Evolutionary conservation across 192 early-diverging fungal genomes (phyloP).

Genomic region (Fimicolochytrium jonesii): DNA sequence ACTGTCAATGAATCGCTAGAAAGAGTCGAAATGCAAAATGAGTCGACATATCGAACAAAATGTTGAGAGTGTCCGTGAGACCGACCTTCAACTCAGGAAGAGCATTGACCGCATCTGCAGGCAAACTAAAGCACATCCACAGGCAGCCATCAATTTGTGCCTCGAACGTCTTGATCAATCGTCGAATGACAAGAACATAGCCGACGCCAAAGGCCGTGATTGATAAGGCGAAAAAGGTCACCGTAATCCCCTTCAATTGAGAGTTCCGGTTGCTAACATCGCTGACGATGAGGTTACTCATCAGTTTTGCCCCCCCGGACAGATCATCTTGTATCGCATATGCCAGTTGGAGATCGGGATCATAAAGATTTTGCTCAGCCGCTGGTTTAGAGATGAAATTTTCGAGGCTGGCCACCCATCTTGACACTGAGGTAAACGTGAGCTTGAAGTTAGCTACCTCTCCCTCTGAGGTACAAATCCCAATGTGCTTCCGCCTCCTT

Average conservation of each 20-base stretch:
- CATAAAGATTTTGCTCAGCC: neutral
- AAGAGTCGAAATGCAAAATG: neutral
- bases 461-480: no score
- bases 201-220: neutral
- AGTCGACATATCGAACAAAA: neutral
- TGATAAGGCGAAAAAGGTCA: neutral
- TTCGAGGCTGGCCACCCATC: neutral
- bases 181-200: neutral
- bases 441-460: no score
- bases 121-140: constrained; percentile 8
- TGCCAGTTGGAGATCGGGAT: neutral
- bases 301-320: neutral
- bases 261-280: neutral
- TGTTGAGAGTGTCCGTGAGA: neutral
- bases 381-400: neutral
- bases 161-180: neutral
- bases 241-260: neutral
- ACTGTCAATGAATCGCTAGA: constrained; percentile 3
- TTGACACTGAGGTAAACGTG: neutral
- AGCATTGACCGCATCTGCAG: neutral
- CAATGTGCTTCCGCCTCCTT: no score
- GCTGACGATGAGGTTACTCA: neutral
- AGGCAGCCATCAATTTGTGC: neutral
- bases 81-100: neutral
- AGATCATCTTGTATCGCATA: neutral